phyloP scores from a whole-genome alignment of 768 basidiomycete genomes.

The Omphalotus guepiniiformis region DNA sequence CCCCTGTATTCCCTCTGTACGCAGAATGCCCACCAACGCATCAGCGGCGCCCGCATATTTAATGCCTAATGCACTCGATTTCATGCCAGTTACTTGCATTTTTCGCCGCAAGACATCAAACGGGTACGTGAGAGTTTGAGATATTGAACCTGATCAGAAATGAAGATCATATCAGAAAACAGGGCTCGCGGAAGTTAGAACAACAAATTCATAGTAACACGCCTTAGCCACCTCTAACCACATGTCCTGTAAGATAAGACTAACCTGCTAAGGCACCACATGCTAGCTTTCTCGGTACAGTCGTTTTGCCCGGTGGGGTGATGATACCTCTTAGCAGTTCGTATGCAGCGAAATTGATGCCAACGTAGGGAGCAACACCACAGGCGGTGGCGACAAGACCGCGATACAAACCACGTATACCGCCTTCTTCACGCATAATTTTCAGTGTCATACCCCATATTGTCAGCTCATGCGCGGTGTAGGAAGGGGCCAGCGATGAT shows the following conservation, averaged over 20 bases:
- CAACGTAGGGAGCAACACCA: slow-evolving; percentile 87
- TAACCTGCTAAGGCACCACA: slow-evolving; percentile 87
- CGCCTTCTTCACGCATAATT: slow-evolving; percentile 91
- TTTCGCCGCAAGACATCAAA: slow-evolving; percentile 93
- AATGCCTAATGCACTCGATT: slow-evolving; percentile 48
- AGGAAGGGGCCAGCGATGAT: no score
- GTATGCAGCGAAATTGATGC: slow-evolving; percentile 94
- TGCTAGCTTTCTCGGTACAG: slow-evolving; percentile 60
- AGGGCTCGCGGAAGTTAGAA: no score
- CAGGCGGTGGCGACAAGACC: slow-evolving; percentile 81
- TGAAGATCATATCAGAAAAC: no score
- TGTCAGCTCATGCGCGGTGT: slow-evolving; percentile 53
- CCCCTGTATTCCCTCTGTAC: slow-evolving; percentile 69
- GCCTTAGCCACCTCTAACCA: no score
- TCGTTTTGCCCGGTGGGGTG: slow-evolving; percentile 79
- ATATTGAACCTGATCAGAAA: slow-evolving; percentile 63
- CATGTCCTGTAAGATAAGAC: slow-evolving; percentile 13
- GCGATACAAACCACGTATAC: slow-evolving; percentile 80
- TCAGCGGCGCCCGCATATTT: slow-evolving; percentile 81
- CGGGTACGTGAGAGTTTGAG: slow-evolving; percentile 93
- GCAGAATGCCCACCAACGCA: slow-evolving; percentile 65
- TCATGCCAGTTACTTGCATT: slow-evolving; percentile 91
- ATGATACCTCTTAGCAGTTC: slow-evolving; percentile 73
- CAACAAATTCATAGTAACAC: no score
- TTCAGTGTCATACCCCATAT: slow-evolving; percentile 89